Evolutionary conservation across 2,329 filamentous ascomycete genomes (phyloP).

Genomic region (Boeremia lycopersici): DNA sequence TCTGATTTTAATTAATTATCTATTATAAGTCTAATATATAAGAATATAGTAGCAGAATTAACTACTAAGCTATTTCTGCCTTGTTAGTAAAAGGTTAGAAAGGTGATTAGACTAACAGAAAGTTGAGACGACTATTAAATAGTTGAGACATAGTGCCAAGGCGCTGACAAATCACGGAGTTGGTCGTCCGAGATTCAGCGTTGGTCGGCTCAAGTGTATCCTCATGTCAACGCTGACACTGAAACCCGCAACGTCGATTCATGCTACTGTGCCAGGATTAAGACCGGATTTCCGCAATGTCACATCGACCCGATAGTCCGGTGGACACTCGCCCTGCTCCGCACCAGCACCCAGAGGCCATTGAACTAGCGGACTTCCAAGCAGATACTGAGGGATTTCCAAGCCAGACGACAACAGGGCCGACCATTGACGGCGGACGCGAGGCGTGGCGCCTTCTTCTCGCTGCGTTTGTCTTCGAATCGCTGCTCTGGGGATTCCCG

Average conservation of each 20-base stretch:
- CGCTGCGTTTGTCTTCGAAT: constrained; percentile 57
- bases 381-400: background rate
- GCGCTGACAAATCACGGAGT: no score
- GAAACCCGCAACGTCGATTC: background rate
- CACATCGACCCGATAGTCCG: background rate
- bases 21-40: no score
- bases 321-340: background rate
- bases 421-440: constrained; percentile 21
- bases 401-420: constrained; percentile 4
- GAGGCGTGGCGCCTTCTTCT: constrained; percentile 58
- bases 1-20: no score
- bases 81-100: no score
- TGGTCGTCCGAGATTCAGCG: no score
- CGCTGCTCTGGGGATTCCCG: constrained; percentile 47
- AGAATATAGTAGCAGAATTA: no score
- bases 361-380: background rate
- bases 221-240: background rate
- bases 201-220: no score
- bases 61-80: no score
- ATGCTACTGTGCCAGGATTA: background rate
- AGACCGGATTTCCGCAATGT: background rate
- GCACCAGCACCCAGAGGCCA: background rate
- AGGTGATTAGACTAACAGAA: no score
- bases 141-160: no score
- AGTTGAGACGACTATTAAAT: no score